Percentiles rank a stretch among this genome's conserved stretches.
Conservation (phyloP, 768 basidiomycete species). For the Infundibulicybe gibba region DNA sequence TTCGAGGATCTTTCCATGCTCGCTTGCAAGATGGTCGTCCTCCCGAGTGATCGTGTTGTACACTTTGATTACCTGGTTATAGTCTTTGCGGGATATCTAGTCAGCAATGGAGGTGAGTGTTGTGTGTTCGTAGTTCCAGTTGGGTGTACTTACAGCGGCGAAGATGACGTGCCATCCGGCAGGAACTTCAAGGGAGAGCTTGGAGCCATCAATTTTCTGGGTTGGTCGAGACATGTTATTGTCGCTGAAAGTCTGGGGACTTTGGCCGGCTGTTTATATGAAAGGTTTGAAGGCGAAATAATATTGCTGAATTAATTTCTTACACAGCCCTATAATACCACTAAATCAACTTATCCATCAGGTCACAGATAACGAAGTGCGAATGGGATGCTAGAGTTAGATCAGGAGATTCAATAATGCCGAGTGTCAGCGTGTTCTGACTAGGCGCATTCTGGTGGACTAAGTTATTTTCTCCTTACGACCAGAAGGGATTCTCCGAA, state of each 20-base stretch:
- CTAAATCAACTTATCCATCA: neutral
- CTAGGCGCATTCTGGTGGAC: too few relatives aligned
- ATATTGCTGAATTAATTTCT: neutral
- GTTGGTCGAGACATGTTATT: slow-evolving; percentile 6
- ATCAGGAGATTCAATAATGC: neutral
- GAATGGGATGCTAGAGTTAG: neutral
- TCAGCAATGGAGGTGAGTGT: neutral
- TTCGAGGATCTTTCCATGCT: slow-evolving; percentile 1
- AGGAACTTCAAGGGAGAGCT: slow-evolving; percentile 4
- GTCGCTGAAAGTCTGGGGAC: neutral
- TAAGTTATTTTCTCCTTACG: too few relatives aligned
- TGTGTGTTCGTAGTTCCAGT: neutral
- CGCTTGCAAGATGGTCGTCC: slow-evolving; percentile 2
- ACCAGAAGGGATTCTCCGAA: too few relatives aligned
- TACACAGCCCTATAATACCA: too few relatives aligned
- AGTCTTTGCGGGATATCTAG: slow-evolving; percentile 6
- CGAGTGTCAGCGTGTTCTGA: too few relatives aligned
- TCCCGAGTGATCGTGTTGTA: slow-evolving; percentile 2
- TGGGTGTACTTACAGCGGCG: slow-evolving; percentile 2
- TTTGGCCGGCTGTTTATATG: neutral
- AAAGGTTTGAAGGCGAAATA: neutral
- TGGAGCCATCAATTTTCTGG: slow-evolving; percentile 1
- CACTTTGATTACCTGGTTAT: slow-evolving; percentile 4
- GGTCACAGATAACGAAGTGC: neutral
- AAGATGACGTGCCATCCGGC: slow-evolving; percentile 5